These are phyloP conservation scores for Capronia epimyces DNA, from an alignment of 2,329 filamentous ascomycete species.

Conservation along the genomic window DNA sequence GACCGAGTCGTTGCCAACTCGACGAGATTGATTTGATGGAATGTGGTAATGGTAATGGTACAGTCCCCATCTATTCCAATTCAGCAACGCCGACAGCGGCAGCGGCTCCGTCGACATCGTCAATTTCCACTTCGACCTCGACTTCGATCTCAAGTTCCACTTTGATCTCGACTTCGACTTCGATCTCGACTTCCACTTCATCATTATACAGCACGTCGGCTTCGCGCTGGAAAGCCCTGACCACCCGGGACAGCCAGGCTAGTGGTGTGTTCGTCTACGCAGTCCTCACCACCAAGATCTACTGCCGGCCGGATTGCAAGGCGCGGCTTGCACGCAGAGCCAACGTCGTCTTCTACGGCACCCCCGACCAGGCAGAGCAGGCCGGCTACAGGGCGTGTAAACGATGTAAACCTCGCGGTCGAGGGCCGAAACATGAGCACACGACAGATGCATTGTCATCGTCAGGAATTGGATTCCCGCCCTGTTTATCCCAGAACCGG, in stretches of 20 bases:
- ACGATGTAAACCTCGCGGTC: conserved; percentile 45
- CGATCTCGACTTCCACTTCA: too few relatives aligned
- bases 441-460: not conserved
- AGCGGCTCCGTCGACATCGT: not conserved
- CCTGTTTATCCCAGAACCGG: too few relatives aligned
- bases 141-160: too few relatives aligned
- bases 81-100: not conserved
- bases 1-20: not conserved
- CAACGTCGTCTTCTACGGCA: conserved; percentile 52
- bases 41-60: too few relatives aligned
- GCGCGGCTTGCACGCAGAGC: conserved; percentile 55
- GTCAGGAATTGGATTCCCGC: too few relatives aligned
- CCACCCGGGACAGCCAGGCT: conserved; percentile 41
- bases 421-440: not conserved
- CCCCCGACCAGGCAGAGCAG: conserved; percentile 42
- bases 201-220: conserved; percentile 5
- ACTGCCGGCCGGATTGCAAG: conserved; percentile 52
- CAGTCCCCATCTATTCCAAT: too few relatives aligned
- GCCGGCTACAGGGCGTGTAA: conserved; percentile 53
- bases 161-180: too few relatives aligned
- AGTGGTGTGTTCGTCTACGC: conserved; percentile 50
- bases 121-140: too few relatives aligned
- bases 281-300: conserved; percentile 53
- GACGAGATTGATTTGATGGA: not conserved
- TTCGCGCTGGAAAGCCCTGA: conserved; percentile 42